phyloP scores from a whole-genome alignment of 331 rosid species.

The Phaseolus coccineus region DNA sequence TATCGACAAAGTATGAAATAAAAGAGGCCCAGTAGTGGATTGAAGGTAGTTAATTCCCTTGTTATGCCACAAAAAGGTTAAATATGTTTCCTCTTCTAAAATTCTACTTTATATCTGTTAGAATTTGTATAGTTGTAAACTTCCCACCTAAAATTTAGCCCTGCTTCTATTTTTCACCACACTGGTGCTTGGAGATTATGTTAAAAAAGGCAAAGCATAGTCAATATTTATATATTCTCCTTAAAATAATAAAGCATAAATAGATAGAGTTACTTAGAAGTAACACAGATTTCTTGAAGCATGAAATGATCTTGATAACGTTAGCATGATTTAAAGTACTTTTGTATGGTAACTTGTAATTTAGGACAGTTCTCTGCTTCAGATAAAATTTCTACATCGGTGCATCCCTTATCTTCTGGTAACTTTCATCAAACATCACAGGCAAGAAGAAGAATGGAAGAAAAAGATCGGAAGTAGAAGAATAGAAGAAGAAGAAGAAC shows the following conservation, averaged over 20 bases:
- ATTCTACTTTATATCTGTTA: not conserved
- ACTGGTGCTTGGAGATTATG: not conserved
- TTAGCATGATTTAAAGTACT: not conserved
- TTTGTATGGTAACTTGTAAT: not conserved
- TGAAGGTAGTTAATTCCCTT: not conserved
- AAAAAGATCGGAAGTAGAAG: no score
- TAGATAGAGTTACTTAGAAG: not conserved
- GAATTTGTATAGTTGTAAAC: not conserved
- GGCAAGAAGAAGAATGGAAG: not conserved
- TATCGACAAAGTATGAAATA: conserved; percentile 3
- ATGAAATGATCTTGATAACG: conserved; percentile 3
- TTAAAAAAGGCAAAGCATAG: not conserved
- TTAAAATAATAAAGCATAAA: not conserved
- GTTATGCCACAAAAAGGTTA: not conserved
- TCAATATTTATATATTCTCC: not conserved
- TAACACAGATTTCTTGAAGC: not conserved
- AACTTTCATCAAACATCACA: conserved; percentile 20
- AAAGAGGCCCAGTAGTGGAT: not conserved
- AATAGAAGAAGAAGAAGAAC: no score
- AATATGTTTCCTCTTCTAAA: conserved; percentile 14
- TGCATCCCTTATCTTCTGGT: not conserved
- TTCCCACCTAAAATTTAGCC: not conserved
- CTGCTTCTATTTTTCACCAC: not conserved
- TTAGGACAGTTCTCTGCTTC: conserved; percentile 12
- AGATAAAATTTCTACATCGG: not conserved